Percentiles rank a stretch among this genome's conserved stretches.
phyloP scores from a whole-genome alignment of 1,139 yeast species.

The Diutina ranongensis region DNA sequence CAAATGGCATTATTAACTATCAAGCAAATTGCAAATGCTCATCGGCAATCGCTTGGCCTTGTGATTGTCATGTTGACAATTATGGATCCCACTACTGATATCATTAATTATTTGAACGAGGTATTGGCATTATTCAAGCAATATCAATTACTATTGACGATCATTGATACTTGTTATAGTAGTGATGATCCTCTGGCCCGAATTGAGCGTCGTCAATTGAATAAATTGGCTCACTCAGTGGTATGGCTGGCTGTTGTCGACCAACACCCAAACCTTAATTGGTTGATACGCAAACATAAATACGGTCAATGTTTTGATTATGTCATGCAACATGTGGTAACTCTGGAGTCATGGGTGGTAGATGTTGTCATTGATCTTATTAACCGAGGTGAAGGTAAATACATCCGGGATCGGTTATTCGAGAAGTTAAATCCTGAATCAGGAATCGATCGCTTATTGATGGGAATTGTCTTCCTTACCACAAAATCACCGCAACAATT shows the following conservation, averaged over 20 bases:
- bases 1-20: slow-evolving; percentile 16
- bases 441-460: background rate
- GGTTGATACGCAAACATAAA: background rate
- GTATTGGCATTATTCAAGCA: slow-evolving; percentile 16
- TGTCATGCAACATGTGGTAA: background rate
- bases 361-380: slow-evolving; percentile 1
- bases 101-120: slow-evolving; percentile 18
- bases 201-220: background rate
- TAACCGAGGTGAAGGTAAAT: background rate
- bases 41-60: slow-evolving; percentile 12
- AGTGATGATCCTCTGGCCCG: background rate
- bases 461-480: background rate
- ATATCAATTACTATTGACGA: slow-evolving; percentile 15
- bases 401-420: slow-evolving; percentile 1
- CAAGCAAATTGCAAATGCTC: slow-evolving; percentile 18
- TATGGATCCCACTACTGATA: slow-evolving; percentile 18
- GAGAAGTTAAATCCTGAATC: background rate
- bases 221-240: background rate
- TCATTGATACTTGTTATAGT: slow-evolving; percentile 7
- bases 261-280: background rate
- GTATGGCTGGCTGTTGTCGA: slow-evolving; percentile 3
- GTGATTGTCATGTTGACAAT: slow-evolving; percentile 21
- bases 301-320: background rate
- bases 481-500: background rate
- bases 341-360: background rate